Percentiles rank a stretch among this genome's conserved stretches.
Evolutionary conservation across 176 grass and related monocot species (phyloP).

Genomic region (Puccinellia tenuiflora): DNA sequence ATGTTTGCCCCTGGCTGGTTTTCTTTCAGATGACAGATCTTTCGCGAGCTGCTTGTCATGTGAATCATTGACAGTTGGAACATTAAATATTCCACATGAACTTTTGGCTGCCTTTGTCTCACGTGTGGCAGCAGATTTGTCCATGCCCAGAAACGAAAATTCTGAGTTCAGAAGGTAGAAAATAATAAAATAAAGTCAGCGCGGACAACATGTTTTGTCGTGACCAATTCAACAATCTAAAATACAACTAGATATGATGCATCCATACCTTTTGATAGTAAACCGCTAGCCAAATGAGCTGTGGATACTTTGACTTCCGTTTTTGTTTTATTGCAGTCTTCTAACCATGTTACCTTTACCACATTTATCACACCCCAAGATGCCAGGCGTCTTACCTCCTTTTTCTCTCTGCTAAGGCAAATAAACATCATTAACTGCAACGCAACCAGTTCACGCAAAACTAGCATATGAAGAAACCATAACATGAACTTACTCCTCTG

Average conservation of each 20-base stretch:
- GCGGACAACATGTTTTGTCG: not conserved
- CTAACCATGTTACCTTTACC: conserved; percentile 72
- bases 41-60: conserved; percentile 40
- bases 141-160: conserved; percentile 34
- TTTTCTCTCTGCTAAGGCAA: conserved; percentile 70
- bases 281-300: conserved; percentile 60
- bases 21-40: conserved; percentile 44
- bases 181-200: conserved; percentile 3
- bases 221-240: conserved; percentile 18
- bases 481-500: conserved; percentile 75
- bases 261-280: conserved; percentile 72
- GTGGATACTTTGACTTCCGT: conserved; percentile 58
- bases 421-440: conserved; percentile 24
- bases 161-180: conserved; percentile 36
- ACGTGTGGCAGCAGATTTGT: conserved; percentile 38
- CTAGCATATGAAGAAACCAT: conserved; percentile 8
- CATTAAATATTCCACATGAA: conserved; percentile 28
- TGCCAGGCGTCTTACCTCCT: conserved; percentile 72
- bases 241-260: conserved; percentile 18
- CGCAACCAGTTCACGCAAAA: conserved; percentile 24
- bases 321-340: conserved; percentile 75
- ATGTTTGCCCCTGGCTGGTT: conserved; percentile 37
- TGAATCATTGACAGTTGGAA: conserved; percentile 35
- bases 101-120: conserved; percentile 43
- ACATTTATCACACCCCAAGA: conserved; percentile 74